Percentiles rank a stretch among this genome's conserved stretches.
These are phyloP conservation scores for Gymnopilus dilepis DNA, from an alignment of 768 basidiomycete species.

Conservation along the genomic window DNA sequence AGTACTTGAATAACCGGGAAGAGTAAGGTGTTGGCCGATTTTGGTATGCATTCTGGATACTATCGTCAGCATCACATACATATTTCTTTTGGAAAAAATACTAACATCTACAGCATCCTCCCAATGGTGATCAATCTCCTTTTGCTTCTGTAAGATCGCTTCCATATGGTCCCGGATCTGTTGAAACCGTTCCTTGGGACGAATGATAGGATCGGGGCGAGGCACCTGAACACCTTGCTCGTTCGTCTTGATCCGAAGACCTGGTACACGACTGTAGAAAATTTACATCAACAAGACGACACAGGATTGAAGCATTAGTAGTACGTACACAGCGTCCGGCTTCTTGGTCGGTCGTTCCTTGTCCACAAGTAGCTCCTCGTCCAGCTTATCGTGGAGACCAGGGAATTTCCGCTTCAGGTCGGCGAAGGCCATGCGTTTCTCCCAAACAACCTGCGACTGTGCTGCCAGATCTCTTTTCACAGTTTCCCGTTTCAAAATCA, in stretches of 20 bases:
- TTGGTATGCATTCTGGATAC: slow-evolving; percentile 73
- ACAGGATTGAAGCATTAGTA: slow-evolving; percentile 1
- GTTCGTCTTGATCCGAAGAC: slow-evolving; percentile 58
- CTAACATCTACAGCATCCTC: slow-evolving; percentile 87
- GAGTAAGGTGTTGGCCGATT: slow-evolving; percentile 59
- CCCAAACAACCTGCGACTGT: slow-evolving; percentile 74
- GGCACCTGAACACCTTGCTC: slow-evolving; percentile 45
- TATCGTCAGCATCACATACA: not conserved
- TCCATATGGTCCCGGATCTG: slow-evolving; percentile 68
- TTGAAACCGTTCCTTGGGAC: slow-evolving; percentile 69
- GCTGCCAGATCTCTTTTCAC: slow-evolving; percentile 71
- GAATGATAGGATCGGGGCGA: slow-evolving; percentile 56
- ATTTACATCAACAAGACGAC: slow-evolving; percentile 15
- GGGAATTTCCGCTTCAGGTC: slow-evolving; percentile 84
- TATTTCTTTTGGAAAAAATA: slow-evolving; percentile 6
- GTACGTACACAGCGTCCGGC: slow-evolving; percentile 43
- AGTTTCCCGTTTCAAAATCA: slow-evolving; percentile 73
- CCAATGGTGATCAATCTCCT: slow-evolving; percentile 81
- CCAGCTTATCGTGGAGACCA: slow-evolving; percentile 60
- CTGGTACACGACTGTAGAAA: slow-evolving; percentile 46
- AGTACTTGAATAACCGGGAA: slow-evolving; percentile 70
- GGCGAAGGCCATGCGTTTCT: slow-evolving; percentile 72
- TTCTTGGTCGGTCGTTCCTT: slow-evolving; percentile 71
- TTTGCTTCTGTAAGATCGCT: slow-evolving; percentile 61
- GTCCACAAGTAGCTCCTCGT: slow-evolving; percentile 76